phyloP scores from a whole-genome alignment of 1,139 yeast genomes.

The Kazachstania sp. region DNA sequence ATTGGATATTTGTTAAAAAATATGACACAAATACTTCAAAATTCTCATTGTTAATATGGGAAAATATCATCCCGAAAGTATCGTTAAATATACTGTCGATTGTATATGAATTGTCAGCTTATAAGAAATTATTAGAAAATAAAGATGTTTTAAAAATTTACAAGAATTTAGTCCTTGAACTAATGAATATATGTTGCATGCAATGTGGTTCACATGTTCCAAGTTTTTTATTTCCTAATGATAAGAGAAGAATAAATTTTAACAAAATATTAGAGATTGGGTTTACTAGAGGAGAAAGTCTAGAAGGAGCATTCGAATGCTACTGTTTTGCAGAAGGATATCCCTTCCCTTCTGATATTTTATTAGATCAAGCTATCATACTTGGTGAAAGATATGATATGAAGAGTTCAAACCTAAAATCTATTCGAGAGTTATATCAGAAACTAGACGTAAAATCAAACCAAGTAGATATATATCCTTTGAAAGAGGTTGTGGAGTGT shows the following conservation, averaged over 20 bases:
- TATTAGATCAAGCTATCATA: constrained; percentile 22
- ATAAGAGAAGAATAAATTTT: constrained; percentile 11
- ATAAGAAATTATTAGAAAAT: constrained; percentile 16
- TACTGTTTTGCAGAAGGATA: constrained; percentile 28
- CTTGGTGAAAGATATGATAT: constrained; percentile 19
- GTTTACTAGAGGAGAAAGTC: constrained; percentile 21
- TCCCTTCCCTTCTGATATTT: constrained; percentile 27
- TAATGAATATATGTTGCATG: constrained; percentile 17
- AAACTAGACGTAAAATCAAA: constrained; percentile 9
- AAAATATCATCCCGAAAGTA: constrained; percentile 23
- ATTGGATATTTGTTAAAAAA: constrained; percentile 15
- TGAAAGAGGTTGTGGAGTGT: neutral
- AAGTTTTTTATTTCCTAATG: constrained; percentile 7
- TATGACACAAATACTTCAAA: constrained; percentile 13
- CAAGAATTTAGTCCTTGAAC: constrained; percentile 22
- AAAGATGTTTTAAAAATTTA: constrained; percentile 19
- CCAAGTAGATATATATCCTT: neutral
- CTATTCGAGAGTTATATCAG: constrained; percentile 25
- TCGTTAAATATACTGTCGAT: constrained; percentile 25
- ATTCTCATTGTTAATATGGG: constrained; percentile 23
- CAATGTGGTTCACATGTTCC: constrained; percentile 19
- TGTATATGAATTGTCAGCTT: constrained; percentile 26
- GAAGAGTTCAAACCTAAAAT: constrained; percentile 20
- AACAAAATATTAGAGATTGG: constrained; percentile 14
- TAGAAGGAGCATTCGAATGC: constrained; percentile 27